Conservation (phyloP, 768 basidiomycete genomes). For the Leccinum rimulosum region DNA sequence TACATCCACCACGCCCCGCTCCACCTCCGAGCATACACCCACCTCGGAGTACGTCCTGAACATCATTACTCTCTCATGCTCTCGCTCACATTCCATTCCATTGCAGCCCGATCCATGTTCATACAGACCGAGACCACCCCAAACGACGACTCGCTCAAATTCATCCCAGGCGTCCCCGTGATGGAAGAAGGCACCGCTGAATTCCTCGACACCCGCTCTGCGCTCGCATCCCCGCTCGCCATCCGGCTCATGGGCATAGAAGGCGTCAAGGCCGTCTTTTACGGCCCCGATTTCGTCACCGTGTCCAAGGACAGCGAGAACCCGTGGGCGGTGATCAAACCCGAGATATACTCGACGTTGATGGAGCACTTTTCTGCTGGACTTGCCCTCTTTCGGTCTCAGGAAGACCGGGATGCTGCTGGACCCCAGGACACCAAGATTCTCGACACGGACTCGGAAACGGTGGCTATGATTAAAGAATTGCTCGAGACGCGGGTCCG, state of each 20-base stretch:
- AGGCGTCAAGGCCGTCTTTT: slow-evolving; percentile 87
- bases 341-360: slow-evolving; percentile 91
- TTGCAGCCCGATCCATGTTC: slow-evolving; percentile 84
- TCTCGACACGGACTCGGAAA: slow-evolving; percentile 91
- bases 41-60: slow-evolving; percentile 31
- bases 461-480: slow-evolving; percentile 99
- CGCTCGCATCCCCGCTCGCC: slow-evolving; percentile 91
- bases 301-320: slow-evolving; percentile 88
- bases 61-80: not conserved
- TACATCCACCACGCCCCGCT: slow-evolving; percentile 12
- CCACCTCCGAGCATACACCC: slow-evolving; percentile 12
- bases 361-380: slow-evolving; percentile 99
- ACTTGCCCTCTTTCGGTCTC: slow-evolving; percentile 78
- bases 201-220: slow-evolving; percentile 85
- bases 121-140: slow-evolving; percentile 98
- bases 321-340: slow-evolving; percentile 89
- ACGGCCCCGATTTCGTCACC: slow-evolving; percentile 97
- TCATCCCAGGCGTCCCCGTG: slow-evolving; percentile 89
- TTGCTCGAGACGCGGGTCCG: slow-evolving; percentile 91
- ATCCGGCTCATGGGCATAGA: slow-evolving; percentile 92
- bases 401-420: slow-evolving; percentile 74
- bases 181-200: slow-evolving; percentile 90
- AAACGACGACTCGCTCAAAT: slow-evolving; percentile 96
- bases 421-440: slow-evolving; percentile 94
- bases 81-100: not conserved